Evolutionary conservation across 371 early-diverging fungal species (phyloP).

Genomic region (Actinomortierella ambigua): DNA sequence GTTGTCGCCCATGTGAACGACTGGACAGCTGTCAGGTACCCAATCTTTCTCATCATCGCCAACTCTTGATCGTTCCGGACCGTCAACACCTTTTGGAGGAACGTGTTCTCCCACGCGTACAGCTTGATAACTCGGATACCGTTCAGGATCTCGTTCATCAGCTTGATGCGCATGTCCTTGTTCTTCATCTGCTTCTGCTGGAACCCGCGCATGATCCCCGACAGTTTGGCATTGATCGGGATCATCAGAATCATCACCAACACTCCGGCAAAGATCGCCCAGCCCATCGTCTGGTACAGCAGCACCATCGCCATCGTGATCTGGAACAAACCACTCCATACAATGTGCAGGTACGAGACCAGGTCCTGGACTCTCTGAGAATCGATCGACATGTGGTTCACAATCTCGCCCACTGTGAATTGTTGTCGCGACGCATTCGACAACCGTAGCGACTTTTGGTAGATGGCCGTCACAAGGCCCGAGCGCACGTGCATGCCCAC

Average conservation of each 20-base stretch:
- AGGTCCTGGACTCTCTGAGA: conserved; percentile 77
- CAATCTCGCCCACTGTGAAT: conserved; percentile 79
- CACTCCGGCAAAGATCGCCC: conserved; percentile 89
- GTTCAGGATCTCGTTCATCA: conserved; percentile 93
- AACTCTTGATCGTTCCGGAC: conserved; percentile 82
- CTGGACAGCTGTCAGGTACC: conserved; percentile 62
- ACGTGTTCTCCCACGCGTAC: conserved; percentile 70
- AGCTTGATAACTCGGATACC: conserved; percentile 94
- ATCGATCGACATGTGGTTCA: conserved; percentile 93
- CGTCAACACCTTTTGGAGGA: conserved; percentile 57
- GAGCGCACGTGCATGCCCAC: conserved; percentile 85
- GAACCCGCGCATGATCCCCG: conserved; percentile 66
- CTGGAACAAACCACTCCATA: conserved; percentile 94
- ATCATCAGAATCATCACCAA: conserved; percentile 79
- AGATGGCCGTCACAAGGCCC: conserved; percentile 86
- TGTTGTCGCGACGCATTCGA: conserved; percentile 83
- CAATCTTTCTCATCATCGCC: conserved; percentile 78
- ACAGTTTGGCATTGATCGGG: conserved; percentile 71
- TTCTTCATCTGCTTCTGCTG: conserved; percentile 90
- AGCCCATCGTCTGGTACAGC: conserved; percentile 84
- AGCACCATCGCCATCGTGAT: conserved; percentile 80
- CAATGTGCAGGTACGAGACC: conserved; percentile 75
- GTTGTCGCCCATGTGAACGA: conserved; percentile 77
- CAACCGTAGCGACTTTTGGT: conserved; percentile 83
- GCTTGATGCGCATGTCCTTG: conserved; percentile 88